Conservation (phyloP, 78 protist genomes). For the Diacronema lutheri region DNA sequence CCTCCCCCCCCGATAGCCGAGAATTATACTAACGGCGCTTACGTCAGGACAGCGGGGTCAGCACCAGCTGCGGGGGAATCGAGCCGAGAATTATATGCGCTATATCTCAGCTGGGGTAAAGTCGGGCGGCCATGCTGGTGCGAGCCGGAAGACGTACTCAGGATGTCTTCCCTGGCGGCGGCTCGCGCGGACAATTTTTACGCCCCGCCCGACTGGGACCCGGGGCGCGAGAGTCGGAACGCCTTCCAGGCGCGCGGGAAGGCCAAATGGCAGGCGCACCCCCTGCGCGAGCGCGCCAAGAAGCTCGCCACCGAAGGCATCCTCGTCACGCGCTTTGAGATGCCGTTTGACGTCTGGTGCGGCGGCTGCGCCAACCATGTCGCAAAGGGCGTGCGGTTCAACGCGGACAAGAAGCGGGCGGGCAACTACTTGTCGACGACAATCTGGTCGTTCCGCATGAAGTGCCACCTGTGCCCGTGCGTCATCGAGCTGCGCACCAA, state of each 20-base stretch:
- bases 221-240: background rate
- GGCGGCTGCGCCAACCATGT: conserved; percentile 65
- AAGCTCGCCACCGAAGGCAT: background rate
- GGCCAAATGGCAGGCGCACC: conserved; percentile 11
- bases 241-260: background rate
- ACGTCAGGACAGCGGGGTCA: too few relatives aligned
- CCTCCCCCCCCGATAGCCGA: too few relatives aligned
- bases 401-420: conserved; percentile 80
- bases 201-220: conserved; percentile 50
- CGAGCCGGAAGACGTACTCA: too few relatives aligned
- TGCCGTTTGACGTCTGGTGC: conserved; percentile 75
- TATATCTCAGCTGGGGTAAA: too few relatives aligned
- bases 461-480: conserved; percentile 62
- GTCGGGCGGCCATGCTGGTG: too few relatives aligned
- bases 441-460: conserved; percentile 65
- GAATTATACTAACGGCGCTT: too few relatives aligned
- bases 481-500: conserved; percentile 74
- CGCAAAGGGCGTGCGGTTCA: conserved; percentile 81
- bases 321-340: conserved; percentile 64
- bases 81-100: too few relatives aligned
- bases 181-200: conserved; percentile 48
- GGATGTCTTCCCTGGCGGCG: conserved; percentile 34
- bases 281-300: conserved; percentile 12
- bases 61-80: too few relatives aligned
- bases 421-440: conserved; percentile 74